Evolutionary conservation across 1,284 basidiomycete genomes (phyloP).

Genomic region (Meira miltonrushii): DNA sequence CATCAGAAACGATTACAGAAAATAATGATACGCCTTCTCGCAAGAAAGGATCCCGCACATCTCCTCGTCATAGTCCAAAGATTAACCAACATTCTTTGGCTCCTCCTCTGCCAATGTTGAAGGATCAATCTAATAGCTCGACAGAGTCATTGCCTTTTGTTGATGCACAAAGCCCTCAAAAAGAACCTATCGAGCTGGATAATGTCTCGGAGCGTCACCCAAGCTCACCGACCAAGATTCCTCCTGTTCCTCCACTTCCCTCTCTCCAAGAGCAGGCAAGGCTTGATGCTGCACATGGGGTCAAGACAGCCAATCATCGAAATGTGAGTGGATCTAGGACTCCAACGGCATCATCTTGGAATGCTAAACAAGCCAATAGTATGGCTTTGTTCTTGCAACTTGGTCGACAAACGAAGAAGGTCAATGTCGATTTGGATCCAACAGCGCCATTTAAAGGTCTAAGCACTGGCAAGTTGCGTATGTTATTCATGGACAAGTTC

Average conservation of each 20-base stretch:
- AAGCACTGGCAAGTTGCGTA: constrained; percentile 68
- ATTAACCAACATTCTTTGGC: too few relatives aligned
- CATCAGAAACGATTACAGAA: too few relatives aligned
- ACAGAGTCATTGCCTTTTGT: constrained; percentile 34
- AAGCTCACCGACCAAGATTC: neutral
- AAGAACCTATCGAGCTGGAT: neutral
- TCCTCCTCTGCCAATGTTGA: neutral
- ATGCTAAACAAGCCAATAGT: neutral
- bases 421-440: constrained; percentile 60
- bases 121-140: constrained; percentile 22
- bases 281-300: constrained; percentile 10
- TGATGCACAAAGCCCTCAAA: constrained; percentile 18
- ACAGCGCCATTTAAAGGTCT: constrained; percentile 50
- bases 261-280: constrained; percentile 7
- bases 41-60: too few relatives aligned
- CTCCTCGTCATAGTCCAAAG: too few relatives aligned
- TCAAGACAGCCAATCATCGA: neutral
- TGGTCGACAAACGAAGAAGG: constrained; percentile 86
- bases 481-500: constrained; percentile 92
- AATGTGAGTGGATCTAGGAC: neutral
- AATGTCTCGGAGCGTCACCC: too few relatives aligned
- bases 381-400: constrained; percentile 74
- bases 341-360: neutral
- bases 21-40: too few relatives aligned
- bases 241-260: constrained; percentile 16